Base-by-base conservation (phyloP, 2,329 filamentous ascomycete genomes). In the Microthyrium microscopicum region DNA sequence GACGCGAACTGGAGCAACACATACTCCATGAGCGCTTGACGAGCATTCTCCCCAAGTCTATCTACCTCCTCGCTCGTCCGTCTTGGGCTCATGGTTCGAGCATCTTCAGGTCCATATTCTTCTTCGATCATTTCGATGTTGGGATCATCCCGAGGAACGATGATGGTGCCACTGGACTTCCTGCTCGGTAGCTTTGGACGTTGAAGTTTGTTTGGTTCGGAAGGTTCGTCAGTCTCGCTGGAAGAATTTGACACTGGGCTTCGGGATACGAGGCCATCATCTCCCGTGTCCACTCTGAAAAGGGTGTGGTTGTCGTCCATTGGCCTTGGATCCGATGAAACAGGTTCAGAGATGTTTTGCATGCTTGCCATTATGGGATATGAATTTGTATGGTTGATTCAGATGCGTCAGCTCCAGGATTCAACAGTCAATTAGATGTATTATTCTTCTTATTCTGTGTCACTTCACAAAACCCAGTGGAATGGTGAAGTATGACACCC, bases 21-120 rank as follows among this genome's bases (percentile, higher is more conserved):
- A 57, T 55, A 72, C 68, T 71, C 68, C 49, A 73, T 68, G 40
- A 76, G 50, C 18, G 66, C 64, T 44, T 67, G 59, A 38, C 85
- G 66, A 24, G 85, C 83, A 49, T 87, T 81, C 47, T 80, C 75
- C 45, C 84, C 79, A 53, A 95, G 69, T 50, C 75, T 77, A 55
- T 93, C 81, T 34, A 94, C 70, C 51, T 95, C 87, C 49, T 89
- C 83, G 46, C 77, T 91, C 42, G 83, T 93, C 46, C 87, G 66
- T 44, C 87, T 67, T 3, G 87, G 87, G 52, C 85, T 94, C 87
- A 98, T 95, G 40, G 83, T 80, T 47, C 87, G 66, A 40, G 89
- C 85, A 53, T 94, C 85, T 52, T 83, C 79, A 17, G 84, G 78
- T 18, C 84, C 82, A 45, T 84, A 80, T 41, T 81, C 68, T 40